Evolutionary conservation across 305 asterid genomes (phyloP).

Genomic region (Fraxinus latifolia): DNA sequence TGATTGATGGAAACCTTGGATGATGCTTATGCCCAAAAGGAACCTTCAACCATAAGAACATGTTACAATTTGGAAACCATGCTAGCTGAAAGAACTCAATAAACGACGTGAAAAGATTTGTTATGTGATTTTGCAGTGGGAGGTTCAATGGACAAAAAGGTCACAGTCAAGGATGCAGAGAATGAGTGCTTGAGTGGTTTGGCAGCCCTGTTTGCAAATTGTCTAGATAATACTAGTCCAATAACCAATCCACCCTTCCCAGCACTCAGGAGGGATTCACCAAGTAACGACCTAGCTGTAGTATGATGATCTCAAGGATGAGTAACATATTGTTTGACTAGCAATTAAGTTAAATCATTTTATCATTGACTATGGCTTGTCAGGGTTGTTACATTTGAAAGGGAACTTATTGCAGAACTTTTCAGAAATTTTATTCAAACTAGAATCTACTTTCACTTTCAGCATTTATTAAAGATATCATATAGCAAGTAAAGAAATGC

Average conservation of each 20-base stretch:
- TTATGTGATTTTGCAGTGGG: neutral
- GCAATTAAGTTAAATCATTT: neutral
- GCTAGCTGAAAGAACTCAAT: neutral
- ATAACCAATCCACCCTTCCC: neutral
- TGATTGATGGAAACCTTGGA: neutral
- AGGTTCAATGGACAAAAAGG: neutral
- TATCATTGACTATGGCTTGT: neutral
- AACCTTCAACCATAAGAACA: neutral
- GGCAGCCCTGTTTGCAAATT: neutral
- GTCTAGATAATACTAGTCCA: neutral
- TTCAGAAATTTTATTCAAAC: neutral
- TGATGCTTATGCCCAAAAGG: neutral
- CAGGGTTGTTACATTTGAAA: neutral
- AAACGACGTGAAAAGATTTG: neutral
- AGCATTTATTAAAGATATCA: neutral
- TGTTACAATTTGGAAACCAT: neutral
- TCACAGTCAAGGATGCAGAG: neutral
- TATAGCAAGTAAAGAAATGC: neutral
- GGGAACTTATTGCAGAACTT: neutral
- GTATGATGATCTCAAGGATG: neutral
- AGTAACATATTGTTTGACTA: neutral
- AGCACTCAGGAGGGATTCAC: neutral
- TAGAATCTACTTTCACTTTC: neutral
- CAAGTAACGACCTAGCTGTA: neutral
- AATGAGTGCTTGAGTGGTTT: neutral